phyloP scores from a whole-genome alignment of 106 monocot genomes.

The Platanthera guangdongensis region DNA sequence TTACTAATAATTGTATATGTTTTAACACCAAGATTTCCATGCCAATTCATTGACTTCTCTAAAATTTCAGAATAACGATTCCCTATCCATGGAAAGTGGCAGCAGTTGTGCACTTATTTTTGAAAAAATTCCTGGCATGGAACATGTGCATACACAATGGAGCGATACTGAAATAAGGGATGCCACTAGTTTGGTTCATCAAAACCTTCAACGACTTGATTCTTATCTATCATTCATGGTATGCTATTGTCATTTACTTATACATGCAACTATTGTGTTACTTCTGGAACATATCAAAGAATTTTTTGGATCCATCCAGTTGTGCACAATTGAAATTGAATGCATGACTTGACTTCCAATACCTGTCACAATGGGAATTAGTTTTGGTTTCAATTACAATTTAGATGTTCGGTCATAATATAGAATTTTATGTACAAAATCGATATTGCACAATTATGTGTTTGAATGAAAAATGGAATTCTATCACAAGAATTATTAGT shows the following conservation, averaged over 20 bases:
- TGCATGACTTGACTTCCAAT: too few species aligned
- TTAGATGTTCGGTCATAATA: too few species aligned
- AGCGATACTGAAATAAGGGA: conserved; percentile 40
- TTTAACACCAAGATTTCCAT: background rate
- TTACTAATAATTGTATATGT: background rate
- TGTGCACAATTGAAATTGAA: too few species aligned
- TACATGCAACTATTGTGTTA: background rate
- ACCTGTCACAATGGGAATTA: too few species aligned
- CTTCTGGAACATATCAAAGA: background rate
- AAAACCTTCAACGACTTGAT: conserved; percentile 75
- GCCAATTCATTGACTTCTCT: conserved; percentile 4
- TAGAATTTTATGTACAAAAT: too few species aligned
- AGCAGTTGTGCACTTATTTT: conserved; percentile 51
- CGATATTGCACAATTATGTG: too few species aligned
- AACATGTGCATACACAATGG: conserved; percentile 53
- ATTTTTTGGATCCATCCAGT: too few species aligned
- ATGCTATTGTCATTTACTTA: conserved; percentile 18
- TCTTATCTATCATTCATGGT: conserved; percentile 62
- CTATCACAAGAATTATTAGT: too few species aligned
- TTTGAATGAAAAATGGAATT: too few species aligned
- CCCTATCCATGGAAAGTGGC: conserved; percentile 17
- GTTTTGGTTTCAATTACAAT: too few species aligned
- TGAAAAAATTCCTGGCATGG: conserved; percentile 49
- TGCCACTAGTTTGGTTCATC: conserved; percentile 58
- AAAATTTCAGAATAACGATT: conserved; percentile 32